Evolutionary conservation across 2,329 filamentous ascomycete genomes (phyloP).

Genomic region (Aspergillus fijiensis): DNA sequence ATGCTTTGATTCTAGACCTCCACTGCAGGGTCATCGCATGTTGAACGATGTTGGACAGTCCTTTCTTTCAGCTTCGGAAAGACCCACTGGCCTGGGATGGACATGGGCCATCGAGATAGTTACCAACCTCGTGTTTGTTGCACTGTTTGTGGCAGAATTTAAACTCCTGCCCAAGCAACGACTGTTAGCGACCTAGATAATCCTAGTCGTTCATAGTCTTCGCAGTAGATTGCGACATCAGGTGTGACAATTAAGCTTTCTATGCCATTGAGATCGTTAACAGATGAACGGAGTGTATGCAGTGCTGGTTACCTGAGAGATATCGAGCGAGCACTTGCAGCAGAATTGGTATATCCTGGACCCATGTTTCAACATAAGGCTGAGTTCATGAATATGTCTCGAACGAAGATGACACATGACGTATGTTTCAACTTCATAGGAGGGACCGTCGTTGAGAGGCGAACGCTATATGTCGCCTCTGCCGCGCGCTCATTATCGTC

Average conservation of each 20-base stretch:
- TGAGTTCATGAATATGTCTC: neutral
- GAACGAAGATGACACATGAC: neutral
- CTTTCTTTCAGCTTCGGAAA: constrained; percentile 4
- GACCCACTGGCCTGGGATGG: neutral
- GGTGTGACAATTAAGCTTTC: constrained; percentile 6
- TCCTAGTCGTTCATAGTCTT: neutral
- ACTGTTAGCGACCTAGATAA: neutral
- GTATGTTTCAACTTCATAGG: neutral
- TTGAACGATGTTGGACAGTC: constrained; percentile 1
- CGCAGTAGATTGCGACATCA: neutral
- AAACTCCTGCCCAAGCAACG: neutral
- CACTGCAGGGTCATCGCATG: constrained; percentile 4
- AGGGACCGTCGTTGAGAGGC: neutral
- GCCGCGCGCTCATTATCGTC: neutral
- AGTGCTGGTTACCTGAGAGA: neutral
- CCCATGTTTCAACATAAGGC: neutral
- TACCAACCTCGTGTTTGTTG: constrained; percentile 2
- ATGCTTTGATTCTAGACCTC: neutral
- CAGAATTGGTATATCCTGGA: neutral
- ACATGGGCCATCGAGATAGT: neutral
- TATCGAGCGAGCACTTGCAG: neutral
- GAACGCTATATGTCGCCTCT: neutral
- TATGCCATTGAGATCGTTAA: neutral
- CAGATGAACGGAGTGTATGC: neutral
- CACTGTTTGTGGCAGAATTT: neutral